Base-by-base conservation (phyloP, 2,329 filamentous ascomycete genomes). In the Grosmannia serpens region DNA sequence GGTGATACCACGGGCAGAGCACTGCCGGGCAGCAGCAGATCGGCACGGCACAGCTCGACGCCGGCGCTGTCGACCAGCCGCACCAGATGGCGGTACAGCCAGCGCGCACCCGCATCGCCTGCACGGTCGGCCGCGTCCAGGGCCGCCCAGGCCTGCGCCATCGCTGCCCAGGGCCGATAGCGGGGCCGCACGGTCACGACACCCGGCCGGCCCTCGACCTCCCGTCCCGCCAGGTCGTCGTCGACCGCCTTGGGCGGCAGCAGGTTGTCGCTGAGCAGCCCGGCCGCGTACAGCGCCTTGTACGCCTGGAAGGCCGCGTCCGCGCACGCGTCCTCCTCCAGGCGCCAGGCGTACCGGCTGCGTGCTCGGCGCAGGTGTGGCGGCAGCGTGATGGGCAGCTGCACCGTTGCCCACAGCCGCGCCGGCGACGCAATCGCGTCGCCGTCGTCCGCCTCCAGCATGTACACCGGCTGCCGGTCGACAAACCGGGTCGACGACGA, bases 221-320 rank as follows among this genome's bases (percentile, higher is more conserved):
- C 71, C 2, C 70, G 65, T 4, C 69, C 61, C 10, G 71, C 13
- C 9, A 2, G 13, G 70, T 17, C 13, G 13, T 55, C 46, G 2
- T 5, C 15, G 6, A 5, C 15, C 17, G 22, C 15, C n/a, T 53
- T 53, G 35, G 78, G 72, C 10, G 92, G 92, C 47, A 96, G 75
- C 0, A 96, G 71, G 64, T 95, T 78, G 17, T 95, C 82, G 61
- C 89, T 91, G 1, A 97, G 71, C 6, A 96, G 74, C 0, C 87
- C 86, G 29, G 81, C 85, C 9, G 80, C 65, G 67, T 92, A 84
- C 0, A 97, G 75, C 6, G 76, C 76, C 26, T 81, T 71, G 66
- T 91, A 96, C 1, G 91, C 88, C 66, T 89, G 82, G 61, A 95
- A 94, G 0, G 89, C 87, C 1, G 87, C 89, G 69, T 96, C 92